Conservation (phyloP, 108 stramenopile genomes). For the Stephanodiscus triporus region DNA sequence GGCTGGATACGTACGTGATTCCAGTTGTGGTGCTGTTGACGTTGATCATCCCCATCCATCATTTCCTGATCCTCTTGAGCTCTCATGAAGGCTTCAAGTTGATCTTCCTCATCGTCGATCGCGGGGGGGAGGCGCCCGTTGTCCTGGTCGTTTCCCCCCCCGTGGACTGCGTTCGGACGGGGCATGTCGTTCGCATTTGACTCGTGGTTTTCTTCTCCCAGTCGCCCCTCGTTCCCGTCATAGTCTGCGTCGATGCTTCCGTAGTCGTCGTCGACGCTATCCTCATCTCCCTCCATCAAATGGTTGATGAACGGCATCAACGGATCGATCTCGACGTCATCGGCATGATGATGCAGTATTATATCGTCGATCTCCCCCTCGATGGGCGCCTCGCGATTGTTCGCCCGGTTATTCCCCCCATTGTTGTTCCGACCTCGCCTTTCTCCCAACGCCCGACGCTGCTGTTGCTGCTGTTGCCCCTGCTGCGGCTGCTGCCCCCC, state of each 20-base stretch:
- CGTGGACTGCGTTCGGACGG: neutral
- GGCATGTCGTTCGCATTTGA: neutral
- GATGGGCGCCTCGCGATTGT: conserved; percentile 29
- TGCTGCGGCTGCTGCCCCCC: conserved; percentile 20
- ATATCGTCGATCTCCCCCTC: conserved; percentile 48
- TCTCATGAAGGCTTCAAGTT: conserved; percentile 42
- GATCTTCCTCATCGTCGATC: conserved; percentile 53
- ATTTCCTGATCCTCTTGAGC: conserved; percentile 51
- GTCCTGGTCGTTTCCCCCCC: conserved; percentile 7
- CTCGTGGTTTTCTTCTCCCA: neutral
- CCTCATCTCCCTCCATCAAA: conserved; percentile 12
- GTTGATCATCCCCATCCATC: conserved; percentile 23
- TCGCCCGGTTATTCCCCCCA: conserved; percentile 21
- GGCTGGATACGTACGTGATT: neutral
- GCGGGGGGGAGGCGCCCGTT: conserved; percentile 10
- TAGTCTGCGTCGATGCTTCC: conserved; percentile 16
- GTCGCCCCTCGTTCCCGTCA: conserved; percentile 7
- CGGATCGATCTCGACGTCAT: conserved; percentile 12
- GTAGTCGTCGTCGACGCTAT: conserved; percentile 30
- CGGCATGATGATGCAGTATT: conserved; percentile 20
- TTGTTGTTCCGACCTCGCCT: conserved; percentile 37
- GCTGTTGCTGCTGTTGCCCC: conserved; percentile 12
- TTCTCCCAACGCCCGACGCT: conserved; percentile 11
- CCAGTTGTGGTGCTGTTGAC: neutral
- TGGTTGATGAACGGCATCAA: conserved; percentile 2